phyloP scores from a whole-genome alignment of 352 stramenopile species.

The Sclerospora graminicola region DNA sequence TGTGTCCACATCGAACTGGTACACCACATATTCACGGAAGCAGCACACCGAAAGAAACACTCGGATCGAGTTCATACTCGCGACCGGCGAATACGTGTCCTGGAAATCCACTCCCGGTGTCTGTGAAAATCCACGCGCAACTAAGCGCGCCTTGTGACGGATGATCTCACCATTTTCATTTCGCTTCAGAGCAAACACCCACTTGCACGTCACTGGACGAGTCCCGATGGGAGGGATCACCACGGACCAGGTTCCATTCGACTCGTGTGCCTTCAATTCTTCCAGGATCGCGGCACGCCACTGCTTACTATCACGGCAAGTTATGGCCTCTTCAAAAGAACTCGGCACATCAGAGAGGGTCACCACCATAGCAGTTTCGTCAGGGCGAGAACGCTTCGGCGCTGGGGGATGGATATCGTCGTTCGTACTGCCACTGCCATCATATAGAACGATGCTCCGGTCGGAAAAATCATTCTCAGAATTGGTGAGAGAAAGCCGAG shows the following conservation, averaged over 20 bases:
- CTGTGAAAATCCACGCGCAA: background rate
- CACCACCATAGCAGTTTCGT: slow-evolving; percentile 1
- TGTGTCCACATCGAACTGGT: slow-evolving; percentile 25
- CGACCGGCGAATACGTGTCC: slow-evolving; percentile 12
- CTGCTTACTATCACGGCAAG: background rate
- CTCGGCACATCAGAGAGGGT: background rate
- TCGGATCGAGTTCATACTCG: slow-evolving; percentile 28
- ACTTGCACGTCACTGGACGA: background rate
- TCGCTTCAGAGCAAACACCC: background rate
- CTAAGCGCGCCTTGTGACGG: background rate
- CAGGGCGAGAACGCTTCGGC: slow-evolving; percentile 3
- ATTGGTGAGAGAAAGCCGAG: too few species aligned
- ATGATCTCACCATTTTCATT: background rate
- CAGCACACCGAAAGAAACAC: slow-evolving; percentile 7
- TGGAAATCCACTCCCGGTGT: background rate
- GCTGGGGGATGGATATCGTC: background rate
- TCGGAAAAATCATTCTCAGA: too few species aligned
- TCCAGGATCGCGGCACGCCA: background rate
- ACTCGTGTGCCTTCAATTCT: background rate
- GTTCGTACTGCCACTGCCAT: too few species aligned
- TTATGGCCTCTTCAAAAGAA: background rate
- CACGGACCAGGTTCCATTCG: background rate
- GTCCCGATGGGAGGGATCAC: background rate
- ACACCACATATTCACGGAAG: background rate
- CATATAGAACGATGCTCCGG: too few species aligned